A percentile compares a stretch with the other conserved stretches of the same genome.
Conservation (phyloP, 202 grass and related monocot genomes). For the Panicum virgatum region DNA sequence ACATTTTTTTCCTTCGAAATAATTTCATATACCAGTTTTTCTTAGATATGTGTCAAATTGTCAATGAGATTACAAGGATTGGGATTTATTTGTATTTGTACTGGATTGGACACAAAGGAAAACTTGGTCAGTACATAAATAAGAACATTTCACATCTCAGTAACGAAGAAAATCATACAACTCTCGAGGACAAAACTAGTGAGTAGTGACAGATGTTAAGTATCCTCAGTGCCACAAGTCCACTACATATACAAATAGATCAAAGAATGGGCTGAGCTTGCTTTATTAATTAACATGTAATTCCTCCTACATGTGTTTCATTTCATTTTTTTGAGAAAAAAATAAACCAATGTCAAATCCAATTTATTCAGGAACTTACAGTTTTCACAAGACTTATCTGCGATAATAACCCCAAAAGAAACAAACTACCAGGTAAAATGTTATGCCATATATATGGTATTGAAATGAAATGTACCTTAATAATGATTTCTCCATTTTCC, state of each 20-base stretch:
- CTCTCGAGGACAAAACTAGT: background rate
- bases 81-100: background rate
- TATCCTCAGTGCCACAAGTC: background rate
- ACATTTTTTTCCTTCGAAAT: slow-evolving; percentile 32
- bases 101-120: slow-evolving; percentile 1
- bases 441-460: background rate
- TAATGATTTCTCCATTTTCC: slow-evolving; percentile 97
- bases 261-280: background rate
- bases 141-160: background rate
- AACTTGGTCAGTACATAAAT: background rate
- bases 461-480: slow-evolving; percentile 57
- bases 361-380: background rate
- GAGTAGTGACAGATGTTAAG: background rate
- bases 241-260: background rate
- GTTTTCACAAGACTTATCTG: background rate
- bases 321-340: background rate
- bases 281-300: background rate
- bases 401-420: background rate
- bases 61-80: slow-evolving; percentile 19
- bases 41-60: background rate
- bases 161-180: background rate
- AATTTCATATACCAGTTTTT: slow-evolving; percentile 4
- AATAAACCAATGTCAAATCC: background rate
- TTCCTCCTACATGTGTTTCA: background rate
- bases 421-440: background rate